Evolutionary conservation across 2,329 filamentous ascomycete species (phyloP).

Genomic region (Phoma sp.): DNA sequence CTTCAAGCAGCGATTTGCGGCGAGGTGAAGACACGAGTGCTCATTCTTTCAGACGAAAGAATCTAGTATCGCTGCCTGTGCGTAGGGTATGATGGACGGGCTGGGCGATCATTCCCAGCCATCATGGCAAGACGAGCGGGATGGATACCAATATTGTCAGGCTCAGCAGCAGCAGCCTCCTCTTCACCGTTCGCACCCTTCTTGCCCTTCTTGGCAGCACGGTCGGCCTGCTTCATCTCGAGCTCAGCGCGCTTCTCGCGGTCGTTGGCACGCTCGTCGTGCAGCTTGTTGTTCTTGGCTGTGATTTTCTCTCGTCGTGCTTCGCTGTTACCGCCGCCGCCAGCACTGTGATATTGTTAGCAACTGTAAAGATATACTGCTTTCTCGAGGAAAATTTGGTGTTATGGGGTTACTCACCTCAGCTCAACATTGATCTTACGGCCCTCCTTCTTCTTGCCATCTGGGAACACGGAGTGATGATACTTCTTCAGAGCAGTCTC

Average conservation of each 20-base stretch:
- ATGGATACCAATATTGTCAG: conserved; percentile 45
- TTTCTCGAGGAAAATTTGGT: not conserved
- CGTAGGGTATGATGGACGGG: conserved; percentile 15
- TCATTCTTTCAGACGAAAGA: not conserved
- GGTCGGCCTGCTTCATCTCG: conserved; percentile 49
- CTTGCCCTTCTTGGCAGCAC: conserved; percentile 51
- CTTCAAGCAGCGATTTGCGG: not conserved
- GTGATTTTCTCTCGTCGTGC: conserved; percentile 77
- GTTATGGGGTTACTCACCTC: conserved; percentile 63
- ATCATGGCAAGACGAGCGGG: conserved; percentile 49
- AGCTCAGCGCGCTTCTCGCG: conserved; percentile 56
- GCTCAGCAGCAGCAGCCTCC: conserved; percentile 25
- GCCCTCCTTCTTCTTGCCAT: conserved; percentile 62
- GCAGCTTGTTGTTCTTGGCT: conserved; percentile 84
- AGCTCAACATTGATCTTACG: conserved; percentile 92
- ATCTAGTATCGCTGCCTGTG: conserved; percentile 33
- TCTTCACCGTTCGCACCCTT: conserved; percentile 22
- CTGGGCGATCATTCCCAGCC: conserved; percentile 25
- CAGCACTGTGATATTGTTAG: conserved; percentile 64
- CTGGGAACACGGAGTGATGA: conserved; percentile 81
- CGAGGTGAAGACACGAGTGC: not conserved
- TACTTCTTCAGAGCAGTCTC: conserved; percentile 90
- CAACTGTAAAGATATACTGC: conserved; percentile 5
- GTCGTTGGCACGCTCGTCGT: conserved; percentile 68
- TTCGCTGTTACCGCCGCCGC: conserved; percentile 81